Conservation (phyloP, 768 basidiomycete species). For the Tubosaeta brunneosetosa region DNA sequence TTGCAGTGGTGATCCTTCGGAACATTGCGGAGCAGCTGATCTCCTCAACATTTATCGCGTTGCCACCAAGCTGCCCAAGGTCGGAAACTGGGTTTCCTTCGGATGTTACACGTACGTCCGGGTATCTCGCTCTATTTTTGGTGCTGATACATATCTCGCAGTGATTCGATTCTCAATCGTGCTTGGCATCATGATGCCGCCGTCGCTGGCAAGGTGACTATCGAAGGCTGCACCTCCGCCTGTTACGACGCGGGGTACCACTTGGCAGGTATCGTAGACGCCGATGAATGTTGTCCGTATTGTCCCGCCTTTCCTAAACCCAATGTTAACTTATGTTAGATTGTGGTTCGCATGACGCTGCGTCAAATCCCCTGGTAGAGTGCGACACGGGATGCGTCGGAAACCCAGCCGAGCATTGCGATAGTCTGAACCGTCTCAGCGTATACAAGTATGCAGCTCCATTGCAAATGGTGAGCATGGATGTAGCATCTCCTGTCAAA, state of each 20-base stretch:
- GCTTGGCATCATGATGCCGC: background rate
- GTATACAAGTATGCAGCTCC: background rate
- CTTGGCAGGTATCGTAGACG: background rate
- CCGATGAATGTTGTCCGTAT: background rate
- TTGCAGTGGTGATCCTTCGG: conserved; percentile 54
- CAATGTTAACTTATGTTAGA: background rate
- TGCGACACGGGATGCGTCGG: background rate
- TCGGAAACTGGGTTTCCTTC: background rate
- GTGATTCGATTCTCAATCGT: background rate
- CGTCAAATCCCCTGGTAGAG: background rate
- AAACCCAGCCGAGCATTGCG: background rate
- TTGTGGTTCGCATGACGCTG: conserved; percentile 20
- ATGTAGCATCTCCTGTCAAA: conserved; percentile 36
- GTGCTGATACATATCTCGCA: background rate
- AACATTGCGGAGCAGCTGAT: conserved; percentile 57
- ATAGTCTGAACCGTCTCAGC: background rate
- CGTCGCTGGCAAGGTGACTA: background rate
- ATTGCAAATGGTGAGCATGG: background rate
- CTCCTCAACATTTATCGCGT: conserved; percentile 63
- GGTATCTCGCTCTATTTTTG: background rate
- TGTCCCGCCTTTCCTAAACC: background rate
- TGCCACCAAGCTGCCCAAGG: conserved; percentile 50
- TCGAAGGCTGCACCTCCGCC: background rate
- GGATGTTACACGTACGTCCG: background rate
- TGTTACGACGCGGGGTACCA: conserved; percentile 10